Base-by-base conservation (phyloP, 2,329 filamentous ascomycete genomes). In the Hymenoscyphus repandus region DNA sequence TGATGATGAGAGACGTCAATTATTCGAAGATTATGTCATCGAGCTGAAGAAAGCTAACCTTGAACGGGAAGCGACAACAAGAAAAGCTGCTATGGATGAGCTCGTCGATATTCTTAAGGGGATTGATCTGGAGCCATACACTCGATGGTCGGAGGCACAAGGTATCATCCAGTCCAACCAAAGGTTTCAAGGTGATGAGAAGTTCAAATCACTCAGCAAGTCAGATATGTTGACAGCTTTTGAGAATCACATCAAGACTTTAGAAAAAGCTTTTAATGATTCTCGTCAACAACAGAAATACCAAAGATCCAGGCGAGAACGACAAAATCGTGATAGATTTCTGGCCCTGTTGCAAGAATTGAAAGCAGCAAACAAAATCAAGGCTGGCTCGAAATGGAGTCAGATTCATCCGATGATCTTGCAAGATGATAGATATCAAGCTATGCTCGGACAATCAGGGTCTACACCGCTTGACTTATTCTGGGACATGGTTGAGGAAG, bases 401-500 rank as follows among this genome's bases (percentile, higher is more conserved):
- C 80, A 90, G 52, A 77, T 97, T 56, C 76, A 86, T 58, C 82
- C 86, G 0, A 67, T 86, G 43, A 79, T 99, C 59, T 80, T 88
- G 61, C 75, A 87, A 49, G 93, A 99, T 63, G 79, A 85, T 43
- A 88, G 91, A 58, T 97, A 96, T 69, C 78, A 76, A 61, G 83
- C 82, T 57, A 90, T 96, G 76, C 79, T 91, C 53, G 91, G 90
- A 46, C 89, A 95, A 65, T 71, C 80, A 52, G 91, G 92, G 50
- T 96, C 91, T 4, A 87, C 82, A 4, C 89, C 93, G 12, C 78
- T 96, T 58, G 90, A 97, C 63, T 75, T 99, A 6, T 97, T 99
- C 73, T 96, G 92, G 90, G 93, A 99, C 67, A 75, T 91, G 43
- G 78, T 97, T 22, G 93, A 97, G 67, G 90, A 96, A 67, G 90